Base-by-base conservation (phyloP, 768 basidiomycete species). In the Lentinula edodes region DNA sequence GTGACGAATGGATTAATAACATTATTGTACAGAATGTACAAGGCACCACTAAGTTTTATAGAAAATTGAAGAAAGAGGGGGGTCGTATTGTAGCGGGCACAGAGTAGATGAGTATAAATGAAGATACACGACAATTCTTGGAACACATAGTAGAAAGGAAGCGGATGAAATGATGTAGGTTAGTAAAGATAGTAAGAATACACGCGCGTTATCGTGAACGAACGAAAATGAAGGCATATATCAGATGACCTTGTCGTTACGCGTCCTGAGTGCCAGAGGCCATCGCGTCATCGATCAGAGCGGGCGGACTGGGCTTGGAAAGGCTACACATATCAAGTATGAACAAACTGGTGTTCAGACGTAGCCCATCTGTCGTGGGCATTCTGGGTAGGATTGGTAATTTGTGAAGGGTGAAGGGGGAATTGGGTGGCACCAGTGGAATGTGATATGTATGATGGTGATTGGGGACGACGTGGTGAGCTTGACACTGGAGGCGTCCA, bases 281-380 rank as follows among this genome's bases (percentile, higher is more conserved):
- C 38, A 39, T 8, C 38, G 38, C 38, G 38, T 39, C 38, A 28
- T 28, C 28, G 28, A 28, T 28, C 28, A 28, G 28, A 28, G 28
- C 28, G 28, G 28, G 28, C 3, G 38, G 38, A 39, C 38, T 39
- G 38, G 13, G 13, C 38, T 13, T 39, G 38, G 38, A 13, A 52
- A 36, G 3, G 51, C 7, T 15, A 18, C 51, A 52, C 43, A 18
- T 45, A 9, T 48, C 45, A 23, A 48, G 8, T 20, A 20, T 23
- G 46, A 23, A 23, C 63, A 28, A 65, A 65, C 28, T 70, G 64
- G 28, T 65, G 64, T 58, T 67, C 68, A 56, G 68, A 68, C 12
- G 68, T 66, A 53, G 68, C 67, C 67, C 67, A 68, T 61, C 66
- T 48, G 46, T 48, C 20, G 9, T 48, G 20, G 3, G 46, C 46